phyloP scores from a whole-genome alignment of 768 basidiomycete species.

The Rhizopogon vulgaris region DNA sequence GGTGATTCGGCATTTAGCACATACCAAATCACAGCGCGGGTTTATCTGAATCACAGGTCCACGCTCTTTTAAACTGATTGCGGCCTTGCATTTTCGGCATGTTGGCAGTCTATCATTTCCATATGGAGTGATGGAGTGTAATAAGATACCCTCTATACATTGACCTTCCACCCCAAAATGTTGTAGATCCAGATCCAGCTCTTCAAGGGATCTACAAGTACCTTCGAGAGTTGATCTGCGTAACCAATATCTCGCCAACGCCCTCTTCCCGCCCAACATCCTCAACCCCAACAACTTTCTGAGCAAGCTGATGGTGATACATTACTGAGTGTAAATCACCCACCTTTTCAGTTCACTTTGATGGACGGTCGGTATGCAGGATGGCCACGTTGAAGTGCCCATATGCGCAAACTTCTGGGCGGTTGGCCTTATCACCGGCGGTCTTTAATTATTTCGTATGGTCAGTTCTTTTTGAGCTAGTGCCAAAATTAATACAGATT shows the following conservation, averaged over 20 bases:
- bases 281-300: not conserved
- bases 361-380: constrained; percentile 2
- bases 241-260: not conserved
- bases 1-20: too few relatives aligned
- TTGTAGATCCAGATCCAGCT: not conserved
- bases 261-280: too few relatives aligned
- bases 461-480: too few relatives aligned
- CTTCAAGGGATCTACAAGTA: not conserved
- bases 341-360: not conserved
- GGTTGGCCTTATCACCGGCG: constrained; percentile 22
- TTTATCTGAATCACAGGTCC: too few relatives aligned
- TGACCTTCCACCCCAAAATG: not conserved
- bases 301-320: not conserved
- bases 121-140: too few relatives aligned
- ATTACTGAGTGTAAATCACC: not conserved
- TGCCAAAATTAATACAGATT: too few relatives aligned
- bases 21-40: too few relatives aligned
- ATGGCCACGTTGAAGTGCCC: constrained; percentile 22
- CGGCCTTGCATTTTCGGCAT: not conserved
- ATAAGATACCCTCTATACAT: not conserved
- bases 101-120: not conserved
- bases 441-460: not conserved
- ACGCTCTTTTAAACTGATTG: too few relatives aligned
- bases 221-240: not conserved
- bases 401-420: constrained; percentile 27